Base-by-base conservation (phyloP, 306 rosid genomes). In the Comarum palustre region DNA sequence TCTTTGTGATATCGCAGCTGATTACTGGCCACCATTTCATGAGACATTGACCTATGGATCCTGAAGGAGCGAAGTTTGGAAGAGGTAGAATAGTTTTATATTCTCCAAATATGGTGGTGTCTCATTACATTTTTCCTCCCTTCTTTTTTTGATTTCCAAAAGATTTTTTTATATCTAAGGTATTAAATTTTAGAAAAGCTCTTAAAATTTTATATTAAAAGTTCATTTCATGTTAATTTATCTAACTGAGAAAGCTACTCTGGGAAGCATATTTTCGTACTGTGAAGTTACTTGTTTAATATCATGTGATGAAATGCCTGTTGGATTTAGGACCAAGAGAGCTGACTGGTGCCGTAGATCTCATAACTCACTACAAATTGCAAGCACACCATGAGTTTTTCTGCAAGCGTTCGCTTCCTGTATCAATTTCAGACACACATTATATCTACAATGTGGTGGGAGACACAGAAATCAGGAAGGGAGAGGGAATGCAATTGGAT, bases 401-500 rank as follows among this genome's bases (percentile, higher is more conserved):
- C 84, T 91, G 97, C 99, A 91, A 95, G 90, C 84, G 86, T 71
- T 81, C 96, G 45, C 96, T 92, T 81, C 97, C 99, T 57, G 81
- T 82, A 79, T 83, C 99, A 76, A 80, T 95, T 72, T 80, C 93
- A 19, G 99, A 91, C 77, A 83, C 99, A 20, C 97, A 91, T 75
- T 95, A 95, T 87, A 84, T 90, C 73, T 89, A 90, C 79, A 87
- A 87, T 77, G 89, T 90, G 62, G 93, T 90, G 74, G 99, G 97
- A 82, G 99, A 95, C 86, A 87, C 96, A 31, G 99, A 91, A 80
- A 82, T 91, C 65, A 87, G 99, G 79, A 91, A 90, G 88, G 99
- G 99, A 69, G 97, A 95, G 73, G 97, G 97, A 73, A 91, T 95
- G 96, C 97, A 95, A 71, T 86, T 95, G 78, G 95, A 88, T 90